Evolutionary conservation across 1,139 yeast species (phyloP).

Genomic region (Blastobotrys petasosporus): DNA sequence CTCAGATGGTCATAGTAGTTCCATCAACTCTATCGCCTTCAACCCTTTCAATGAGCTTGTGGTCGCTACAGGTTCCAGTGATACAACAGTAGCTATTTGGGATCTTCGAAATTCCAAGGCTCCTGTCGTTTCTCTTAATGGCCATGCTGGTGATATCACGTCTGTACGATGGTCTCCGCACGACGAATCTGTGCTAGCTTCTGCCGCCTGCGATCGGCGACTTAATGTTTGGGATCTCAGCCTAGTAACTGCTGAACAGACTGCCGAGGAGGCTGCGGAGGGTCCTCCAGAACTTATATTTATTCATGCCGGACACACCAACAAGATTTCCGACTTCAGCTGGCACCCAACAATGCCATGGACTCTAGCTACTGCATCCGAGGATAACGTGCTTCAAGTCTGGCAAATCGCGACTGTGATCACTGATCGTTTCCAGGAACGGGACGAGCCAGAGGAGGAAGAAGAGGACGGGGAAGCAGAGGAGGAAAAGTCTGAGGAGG

Average conservation of each 20-base stretch:
- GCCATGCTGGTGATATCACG: slow-evolving; percentile 62
- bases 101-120: slow-evolving; percentile 49
- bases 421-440: slow-evolving; percentile 32
- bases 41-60: slow-evolving; percentile 50
- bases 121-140: slow-evolving; percentile 36
- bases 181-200: slow-evolving; percentile 55
- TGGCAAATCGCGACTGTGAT: slow-evolving; percentile 54
- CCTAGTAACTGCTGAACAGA: slow-evolving; percentile 38
- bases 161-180: slow-evolving; percentile 75
- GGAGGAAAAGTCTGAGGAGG: slow-evolving; percentile 14
- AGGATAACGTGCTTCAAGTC: slow-evolving; percentile 82
- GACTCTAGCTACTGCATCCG: slow-evolving; percentile 79
- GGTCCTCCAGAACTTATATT: slow-evolving; percentile 42
- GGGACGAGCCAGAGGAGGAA: neutral
- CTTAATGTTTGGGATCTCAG: slow-evolving; percentile 70
- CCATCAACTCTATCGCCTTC: slow-evolving; percentile 62
- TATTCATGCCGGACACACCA: slow-evolving; percentile 82
- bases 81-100: slow-evolving; percentile 56
- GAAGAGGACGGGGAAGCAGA: slow-evolving; percentile 35
- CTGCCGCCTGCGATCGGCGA: slow-evolving; percentile 66
- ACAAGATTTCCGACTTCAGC: slow-evolving; percentile 76
- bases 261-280: slow-evolving; percentile 38
- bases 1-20: slow-evolving; percentile 34
- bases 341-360: slow-evolving; percentile 83
- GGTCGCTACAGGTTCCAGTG: slow-evolving; percentile 65